Conservation (phyloP, 495 filamentous ascomycete species). For the Clohesyomyces aquaticus region DNA sequence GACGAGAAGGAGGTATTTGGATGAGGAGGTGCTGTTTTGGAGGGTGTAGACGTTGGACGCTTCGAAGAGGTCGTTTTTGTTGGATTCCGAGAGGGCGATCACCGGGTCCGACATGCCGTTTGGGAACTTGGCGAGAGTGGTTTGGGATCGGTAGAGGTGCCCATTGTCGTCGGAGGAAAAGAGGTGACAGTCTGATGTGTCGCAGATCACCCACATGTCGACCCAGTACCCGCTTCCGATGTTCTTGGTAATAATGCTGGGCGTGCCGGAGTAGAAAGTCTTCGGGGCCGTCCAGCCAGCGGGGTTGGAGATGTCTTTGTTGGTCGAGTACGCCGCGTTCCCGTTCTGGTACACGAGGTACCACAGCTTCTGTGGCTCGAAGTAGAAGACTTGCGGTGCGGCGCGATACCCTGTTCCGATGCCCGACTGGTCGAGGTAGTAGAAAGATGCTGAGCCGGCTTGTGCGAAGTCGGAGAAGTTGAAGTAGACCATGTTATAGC, state of each 20-base stretch:
- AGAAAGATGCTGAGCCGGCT: slow-evolving; percentile 30
- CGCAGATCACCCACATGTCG: slow-evolving; percentile 43
- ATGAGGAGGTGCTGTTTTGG: slow-evolving; percentile 15
- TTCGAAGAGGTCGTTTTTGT: slow-evolving; percentile 36
- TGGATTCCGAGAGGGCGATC: slow-evolving; percentile 27
- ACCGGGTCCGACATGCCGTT: slow-evolving; percentile 32
- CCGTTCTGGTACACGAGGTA: slow-evolving; percentile 41
- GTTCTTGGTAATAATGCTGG: slow-evolving; percentile 23
- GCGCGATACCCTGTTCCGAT: slow-evolving; percentile 41
- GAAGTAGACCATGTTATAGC: slow-evolving; percentile 40
- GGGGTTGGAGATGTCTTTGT: slow-evolving; percentile 38
- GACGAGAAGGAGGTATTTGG: slow-evolving; percentile 37
- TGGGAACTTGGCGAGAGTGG: slow-evolving; percentile 33
- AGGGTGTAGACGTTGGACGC: slow-evolving; percentile 36
- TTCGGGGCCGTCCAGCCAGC: slow-evolving; percentile 36
- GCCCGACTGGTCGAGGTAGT: slow-evolving; percentile 37
- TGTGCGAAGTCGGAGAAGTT: slow-evolving; percentile 39
- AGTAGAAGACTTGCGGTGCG: slow-evolving; percentile 40
- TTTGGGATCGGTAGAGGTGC: slow-evolving; percentile 38
- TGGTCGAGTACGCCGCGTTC: slow-evolving; percentile 41
- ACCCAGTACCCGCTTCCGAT: slow-evolving; percentile 38
- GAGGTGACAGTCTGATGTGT: slow-evolving; percentile 34
- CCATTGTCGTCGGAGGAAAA: slow-evolving; percentile 40
- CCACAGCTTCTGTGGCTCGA: slow-evolving; percentile 39
- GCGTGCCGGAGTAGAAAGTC: slow-evolving; percentile 33